Conservation (phyloP, 108 stramenopile species). For the Asterionellopsis glacialis region DNA sequence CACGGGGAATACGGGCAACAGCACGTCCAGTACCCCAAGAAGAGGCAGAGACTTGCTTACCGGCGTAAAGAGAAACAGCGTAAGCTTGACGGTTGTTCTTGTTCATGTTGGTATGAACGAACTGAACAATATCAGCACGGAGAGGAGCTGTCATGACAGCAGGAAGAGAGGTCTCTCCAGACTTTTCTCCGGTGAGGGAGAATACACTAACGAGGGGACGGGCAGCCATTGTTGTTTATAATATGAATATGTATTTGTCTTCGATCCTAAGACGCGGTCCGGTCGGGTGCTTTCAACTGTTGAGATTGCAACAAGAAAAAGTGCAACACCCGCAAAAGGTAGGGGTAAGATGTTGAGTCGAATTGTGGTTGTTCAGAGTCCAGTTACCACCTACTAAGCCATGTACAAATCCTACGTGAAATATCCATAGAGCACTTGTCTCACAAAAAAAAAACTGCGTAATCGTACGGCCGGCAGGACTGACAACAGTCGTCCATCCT, state of each 20-base stretch:
- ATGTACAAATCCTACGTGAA: too few relatives aligned
- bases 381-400: too few relatives aligned
- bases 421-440: too few relatives aligned
- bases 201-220: conserved; percentile 97
- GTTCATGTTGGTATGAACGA: conserved; percentile 99
- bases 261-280: conserved; percentile 61
- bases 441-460: too few relatives aligned
- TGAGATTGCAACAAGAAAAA: too few relatives aligned
- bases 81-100: conserved; percentile 99
- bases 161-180: conserved; percentile 90
- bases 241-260: conserved; percentile 14
- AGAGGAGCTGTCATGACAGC: conserved; percentile 97
- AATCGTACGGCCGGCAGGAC: too few relatives aligned
- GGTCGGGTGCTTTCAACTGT: conserved; percentile 16
- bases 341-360: too few relatives aligned
- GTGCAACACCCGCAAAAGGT: too few relatives aligned
- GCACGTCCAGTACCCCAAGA: conserved; percentile 99
- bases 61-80: conserved; percentile 93
- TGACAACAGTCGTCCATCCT: too few relatives aligned
- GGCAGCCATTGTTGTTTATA: conserved; percentile 72
- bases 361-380: too few relatives aligned
- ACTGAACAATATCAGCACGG: conserved; percentile 97
- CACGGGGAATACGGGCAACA: conserved; percentile 99
- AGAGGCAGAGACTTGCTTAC: conserved; percentile 91
- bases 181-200: conserved; percentile 83